Percentiles rank a stretch among this genome's conserved stretches.
These are phyloP conservation scores for Lichtheimia hyalospora DNA, from an alignment of 371 early-diverging fungal species.

Conservation along the genomic window DNA sequence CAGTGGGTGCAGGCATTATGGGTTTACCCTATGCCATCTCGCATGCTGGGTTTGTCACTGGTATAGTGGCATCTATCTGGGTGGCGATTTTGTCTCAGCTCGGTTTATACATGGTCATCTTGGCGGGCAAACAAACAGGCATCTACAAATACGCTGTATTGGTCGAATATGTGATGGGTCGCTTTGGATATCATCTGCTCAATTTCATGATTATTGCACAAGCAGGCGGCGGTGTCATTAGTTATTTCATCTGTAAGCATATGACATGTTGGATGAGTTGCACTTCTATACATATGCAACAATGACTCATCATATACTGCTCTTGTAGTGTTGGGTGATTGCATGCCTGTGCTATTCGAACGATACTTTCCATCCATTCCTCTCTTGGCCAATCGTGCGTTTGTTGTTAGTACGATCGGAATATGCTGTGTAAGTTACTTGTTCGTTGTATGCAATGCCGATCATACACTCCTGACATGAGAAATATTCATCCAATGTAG, in stretches of 20 bases:
- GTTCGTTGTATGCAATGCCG: no score
- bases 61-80: conserved; percentile 34
- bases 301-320: background rate
- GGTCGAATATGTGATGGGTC: conserved; percentile 42
- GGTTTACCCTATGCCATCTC: conserved; percentile 45
- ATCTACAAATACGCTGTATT: conserved; percentile 45
- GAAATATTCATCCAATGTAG: conserved; percentile 8
- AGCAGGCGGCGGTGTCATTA: conserved; percentile 35
- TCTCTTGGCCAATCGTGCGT: conserved; percentile 36
- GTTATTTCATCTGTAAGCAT: conserved; percentile 34
- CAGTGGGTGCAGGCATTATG: conserved; percentile 53
- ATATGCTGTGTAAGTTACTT: conserved; percentile 21
- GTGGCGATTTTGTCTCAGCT: conserved; percentile 40
- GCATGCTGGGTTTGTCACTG: conserved; percentile 46
- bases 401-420: conserved; percentile 42
- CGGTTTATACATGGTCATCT: conserved; percentile 42
- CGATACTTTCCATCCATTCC: conserved; percentile 38
- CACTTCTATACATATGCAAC: no score
- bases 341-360: conserved; percentile 42
- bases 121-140: conserved; percentile 37
- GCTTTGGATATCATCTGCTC: conserved; percentile 35
- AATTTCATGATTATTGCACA: conserved; percentile 42
- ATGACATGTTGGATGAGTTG: no score
- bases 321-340: conserved; percentile 30
- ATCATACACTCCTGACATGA: background rate